Evolutionary conservation across 2,329 filamentous ascomycete species (phyloP).

Genomic region (Chaetothyriales sp.): DNA sequence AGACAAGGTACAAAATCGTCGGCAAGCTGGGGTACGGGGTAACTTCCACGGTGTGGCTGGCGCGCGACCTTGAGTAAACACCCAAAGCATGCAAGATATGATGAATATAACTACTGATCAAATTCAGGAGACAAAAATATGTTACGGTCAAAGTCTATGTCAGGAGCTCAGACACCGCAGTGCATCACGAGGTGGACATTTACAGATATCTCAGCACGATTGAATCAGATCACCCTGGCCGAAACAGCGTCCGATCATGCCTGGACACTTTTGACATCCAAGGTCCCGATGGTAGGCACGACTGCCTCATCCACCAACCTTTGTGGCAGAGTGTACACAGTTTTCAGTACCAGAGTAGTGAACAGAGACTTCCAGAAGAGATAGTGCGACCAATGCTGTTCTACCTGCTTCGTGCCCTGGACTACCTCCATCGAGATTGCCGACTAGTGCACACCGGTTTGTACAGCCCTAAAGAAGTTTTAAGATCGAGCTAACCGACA

Average conservation of each 20-base stretch:
- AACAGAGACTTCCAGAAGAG: slow-evolving; percentile 8
- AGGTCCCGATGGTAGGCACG: slow-evolving; percentile 20
- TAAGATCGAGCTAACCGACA: slow-evolving; percentile 2
- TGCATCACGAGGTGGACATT: slow-evolving; percentile 15
- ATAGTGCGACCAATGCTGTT: slow-evolving; percentile 14
- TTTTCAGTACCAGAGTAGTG: slow-evolving; percentile 7
- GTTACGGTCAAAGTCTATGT: slow-evolving; percentile 23
- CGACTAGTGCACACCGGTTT: slow-evolving; percentile 15
- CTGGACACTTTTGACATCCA: slow-evolving; percentile 34
- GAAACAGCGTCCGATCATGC: slow-evolving; percentile 84
- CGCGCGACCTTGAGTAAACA: too few relatives aligned
- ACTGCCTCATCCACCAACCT: slow-evolving; percentile 24
- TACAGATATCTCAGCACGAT: slow-evolving; percentile 13
- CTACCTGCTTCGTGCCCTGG: slow-evolving; percentile 17
- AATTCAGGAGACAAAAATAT: slow-evolving; percentile 15
- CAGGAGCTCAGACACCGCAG: slow-evolving; percentile 16
- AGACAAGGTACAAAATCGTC: slow-evolving; percentile 1
- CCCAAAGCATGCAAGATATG: too few relatives aligned
- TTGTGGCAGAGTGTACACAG: slow-evolving; percentile 8
- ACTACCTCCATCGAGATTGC: slow-evolving; percentile 20
- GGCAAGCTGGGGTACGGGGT: slow-evolving; percentile 4
- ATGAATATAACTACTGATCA: too few relatives aligned
- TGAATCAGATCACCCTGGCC: slow-evolving; percentile 57
- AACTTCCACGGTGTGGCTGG: too few relatives aligned
- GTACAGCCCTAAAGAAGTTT: slow-evolving; percentile 1